phyloP scores from a whole-genome alignment of 2,329 filamentous ascomycete genomes.

The Aspergillus nomiae region DNA sequence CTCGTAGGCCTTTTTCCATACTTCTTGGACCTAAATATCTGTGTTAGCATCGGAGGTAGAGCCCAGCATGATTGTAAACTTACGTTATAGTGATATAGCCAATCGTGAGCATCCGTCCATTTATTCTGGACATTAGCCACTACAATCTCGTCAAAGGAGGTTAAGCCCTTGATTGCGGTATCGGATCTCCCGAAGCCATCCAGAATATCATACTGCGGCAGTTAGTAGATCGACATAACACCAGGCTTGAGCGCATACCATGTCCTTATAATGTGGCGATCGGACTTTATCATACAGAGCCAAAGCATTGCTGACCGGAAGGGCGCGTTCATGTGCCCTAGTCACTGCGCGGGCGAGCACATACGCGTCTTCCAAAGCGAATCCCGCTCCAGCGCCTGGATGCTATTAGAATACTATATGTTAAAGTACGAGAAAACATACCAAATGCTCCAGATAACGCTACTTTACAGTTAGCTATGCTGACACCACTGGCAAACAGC shows the following conservation, averaged over 20 bases:
- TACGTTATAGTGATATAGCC: slow-evolving; percentile 17
- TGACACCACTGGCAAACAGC: not conserved
- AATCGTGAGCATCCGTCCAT: slow-evolving; percentile 9
- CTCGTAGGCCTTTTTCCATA: slow-evolving; percentile 5
- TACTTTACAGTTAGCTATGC: not conserved
- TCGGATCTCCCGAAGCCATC: slow-evolving; percentile 7
- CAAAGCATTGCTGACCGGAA: slow-evolving; percentile 1
- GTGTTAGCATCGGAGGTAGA: not conserved
- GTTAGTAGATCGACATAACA: not conserved
- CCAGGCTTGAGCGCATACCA: not conserved
- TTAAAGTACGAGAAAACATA: not conserved
- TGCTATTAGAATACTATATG: not conserved
- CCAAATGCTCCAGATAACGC: slow-evolving; percentile 18
- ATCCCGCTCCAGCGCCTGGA: slow-evolving; percentile 14
- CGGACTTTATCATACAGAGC: slow-evolving; percentile 12
- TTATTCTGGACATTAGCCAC: slow-evolving; percentile 4
- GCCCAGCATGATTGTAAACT: not conserved
- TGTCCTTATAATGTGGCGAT: slow-evolving; percentile 13
- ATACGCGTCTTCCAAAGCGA: slow-evolving; percentile 18
- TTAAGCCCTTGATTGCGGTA: not conserved
- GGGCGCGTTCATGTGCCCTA: slow-evolving; percentile 4
- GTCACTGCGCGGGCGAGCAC: slow-evolving; percentile 11
- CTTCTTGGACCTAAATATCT: slow-evolving; percentile 10
- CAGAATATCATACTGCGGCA: slow-evolving; percentile 11
- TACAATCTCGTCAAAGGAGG: slow-evolving; percentile 9